phyloP scores from a whole-genome alignment of 2,329 filamentous ascomycete genomes.

The Colletotrichum sp. region DNA sequence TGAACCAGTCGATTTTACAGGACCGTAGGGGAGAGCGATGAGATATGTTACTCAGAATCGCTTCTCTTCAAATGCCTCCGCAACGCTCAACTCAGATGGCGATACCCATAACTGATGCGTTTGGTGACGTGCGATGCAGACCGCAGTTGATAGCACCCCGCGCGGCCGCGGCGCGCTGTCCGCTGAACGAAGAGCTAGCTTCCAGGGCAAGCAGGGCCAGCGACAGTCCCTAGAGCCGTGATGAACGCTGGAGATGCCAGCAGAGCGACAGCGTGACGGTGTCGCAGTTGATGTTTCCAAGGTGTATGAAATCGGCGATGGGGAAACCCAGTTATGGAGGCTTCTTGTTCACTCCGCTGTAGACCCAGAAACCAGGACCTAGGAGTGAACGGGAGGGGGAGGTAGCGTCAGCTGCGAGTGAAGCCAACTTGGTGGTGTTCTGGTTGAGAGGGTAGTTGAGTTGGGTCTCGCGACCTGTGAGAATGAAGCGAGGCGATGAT shows the following conservation, averaged over 20 bases:
- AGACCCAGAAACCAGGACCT: constrained; percentile 92
- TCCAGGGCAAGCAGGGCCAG: background rate
- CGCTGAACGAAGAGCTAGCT: background rate
- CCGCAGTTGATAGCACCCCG: constrained; percentile 12
- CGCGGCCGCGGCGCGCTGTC: constrained; percentile 19
- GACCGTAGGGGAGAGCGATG: background rate
- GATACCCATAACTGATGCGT: constrained; percentile 19
- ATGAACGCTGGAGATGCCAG: background rate
- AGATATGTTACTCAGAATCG: background rate
- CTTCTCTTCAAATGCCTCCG: constrained; percentile 16
- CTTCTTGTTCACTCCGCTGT: constrained; percentile 95
- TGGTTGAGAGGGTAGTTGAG: constrained; percentile 24
- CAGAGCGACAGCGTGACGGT: background rate
- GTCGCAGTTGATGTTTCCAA: background rate
- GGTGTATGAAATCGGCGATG: background rate
- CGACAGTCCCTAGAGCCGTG: background rate
- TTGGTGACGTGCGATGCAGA: background rate
- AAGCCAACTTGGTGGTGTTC: constrained; percentile 91
- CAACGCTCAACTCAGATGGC: constrained; percentile 12
- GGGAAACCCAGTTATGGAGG: constrained; percentile 81
- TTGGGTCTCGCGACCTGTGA: constrained; percentile 18
- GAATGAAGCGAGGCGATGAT: background rate
- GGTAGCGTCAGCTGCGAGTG: constrained; percentile 72
- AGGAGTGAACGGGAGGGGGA: constrained; percentile 87
- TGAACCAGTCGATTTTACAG: background rate